Percentiles rank a stretch among this genome's conserved stretches.
Evolutionary conservation across 2,329 filamentous ascomycete species (phyloP).

Genomic region (Penicillium sp.): DNA sequence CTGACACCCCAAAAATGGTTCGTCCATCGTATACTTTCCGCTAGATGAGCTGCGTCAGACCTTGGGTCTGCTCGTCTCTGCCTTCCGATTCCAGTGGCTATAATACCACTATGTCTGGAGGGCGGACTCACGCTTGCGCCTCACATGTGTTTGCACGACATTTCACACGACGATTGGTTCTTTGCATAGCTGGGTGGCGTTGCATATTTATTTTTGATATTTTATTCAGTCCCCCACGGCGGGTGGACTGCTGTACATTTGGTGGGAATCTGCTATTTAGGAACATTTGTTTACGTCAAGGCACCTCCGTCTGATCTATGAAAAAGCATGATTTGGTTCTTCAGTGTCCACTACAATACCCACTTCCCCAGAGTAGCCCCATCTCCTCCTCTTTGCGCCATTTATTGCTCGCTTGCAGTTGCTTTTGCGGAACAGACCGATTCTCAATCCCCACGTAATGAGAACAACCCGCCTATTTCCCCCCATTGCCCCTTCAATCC

Average conservation of each 20-base stretch:
- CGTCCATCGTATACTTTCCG: conserved; percentile 50
- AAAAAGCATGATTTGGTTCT: background rate
- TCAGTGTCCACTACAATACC: background rate
- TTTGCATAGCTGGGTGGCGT: conserved; percentile 23
- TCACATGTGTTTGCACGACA: background rate
- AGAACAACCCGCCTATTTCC: conserved; percentile 1
- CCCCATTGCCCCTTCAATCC: conserved; percentile 1
- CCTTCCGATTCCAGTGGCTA: background rate
- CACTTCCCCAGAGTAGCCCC: conserved; percentile 1
- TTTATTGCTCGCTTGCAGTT: conserved; percentile 5
- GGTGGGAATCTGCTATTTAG: background rate
- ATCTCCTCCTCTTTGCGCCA: background rate
- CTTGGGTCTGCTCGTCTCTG: background rate
- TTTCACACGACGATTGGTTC: conserved; percentile 7
- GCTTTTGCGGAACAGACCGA: background rate
- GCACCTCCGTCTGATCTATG: background rate
- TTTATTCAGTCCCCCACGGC: background rate
- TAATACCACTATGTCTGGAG: background rate
- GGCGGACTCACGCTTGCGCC: background rate
- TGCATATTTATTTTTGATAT: conserved; percentile 9
- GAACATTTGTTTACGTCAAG: conserved; percentile 5
- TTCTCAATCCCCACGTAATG: conserved; percentile 6
- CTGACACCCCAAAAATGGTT: conserved; percentile 44
- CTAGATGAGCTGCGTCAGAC: conserved; percentile 20
- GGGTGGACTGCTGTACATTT: background rate